phyloP scores from a whole-genome alignment of 192 early-diverging fungal species.

The Helicostylum pulchrum region DNA sequence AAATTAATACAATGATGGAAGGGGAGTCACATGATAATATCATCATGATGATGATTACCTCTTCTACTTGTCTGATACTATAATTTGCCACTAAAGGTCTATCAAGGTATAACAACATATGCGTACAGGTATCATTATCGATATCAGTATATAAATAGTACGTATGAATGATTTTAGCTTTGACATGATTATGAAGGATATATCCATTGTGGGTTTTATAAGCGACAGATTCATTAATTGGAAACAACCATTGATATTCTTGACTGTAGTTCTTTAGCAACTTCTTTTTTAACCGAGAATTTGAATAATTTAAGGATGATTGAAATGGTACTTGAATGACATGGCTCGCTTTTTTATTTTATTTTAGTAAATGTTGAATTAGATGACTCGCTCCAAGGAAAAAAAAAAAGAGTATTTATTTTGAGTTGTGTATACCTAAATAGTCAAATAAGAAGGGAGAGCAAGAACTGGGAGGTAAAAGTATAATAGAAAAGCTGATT shows the following conservation, averaged over 20 bases:
- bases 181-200: no score
- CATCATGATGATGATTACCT: not conserved
- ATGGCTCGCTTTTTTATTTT: constrained; percentile 2
- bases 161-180: not conserved
- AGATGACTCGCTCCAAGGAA: not conserved
- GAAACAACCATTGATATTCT: no score
- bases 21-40: not conserved
- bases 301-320: not conserved
- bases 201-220: constrained; percentile 1
- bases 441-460: constrained; percentile 1
- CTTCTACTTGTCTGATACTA: not conserved
- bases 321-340: constrained; percentile 11
- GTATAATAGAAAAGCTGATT: constrained; percentile 5
- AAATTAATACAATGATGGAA: not conserved
- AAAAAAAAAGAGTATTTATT: not conserved
- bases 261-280: not conserved
- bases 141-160: not conserved
- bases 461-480: constrained; percentile 4
- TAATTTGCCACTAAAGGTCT: not conserved
- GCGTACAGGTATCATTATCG: not conserved
- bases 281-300: not conserved
- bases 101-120: constrained; percentile 9
- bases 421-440: not conserved
- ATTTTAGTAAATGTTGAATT: not conserved
- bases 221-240: no score